Conservation (phyloP, 179 eudicot species). For the Heliamphora pulchella region DNA sequence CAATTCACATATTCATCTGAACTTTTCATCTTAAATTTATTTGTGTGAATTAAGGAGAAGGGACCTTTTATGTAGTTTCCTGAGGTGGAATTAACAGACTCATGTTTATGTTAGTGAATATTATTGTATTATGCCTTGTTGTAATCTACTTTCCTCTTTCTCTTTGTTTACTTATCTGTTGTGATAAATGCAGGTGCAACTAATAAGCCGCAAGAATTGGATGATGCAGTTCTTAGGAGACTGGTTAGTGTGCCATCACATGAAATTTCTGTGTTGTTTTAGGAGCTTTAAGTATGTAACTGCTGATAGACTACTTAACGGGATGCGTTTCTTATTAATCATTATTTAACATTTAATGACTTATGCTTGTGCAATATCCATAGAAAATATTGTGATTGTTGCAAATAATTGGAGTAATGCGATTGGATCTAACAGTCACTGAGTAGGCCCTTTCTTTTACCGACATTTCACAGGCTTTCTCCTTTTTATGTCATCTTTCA, state of each 20-base stretch:
- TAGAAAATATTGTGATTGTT: neutral
- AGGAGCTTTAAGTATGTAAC: neutral
- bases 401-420: neutral
- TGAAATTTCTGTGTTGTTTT: neutral
- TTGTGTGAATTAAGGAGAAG: no score
- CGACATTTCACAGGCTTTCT: neutral
- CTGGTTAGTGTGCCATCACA: conserved; percentile 42
- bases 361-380: neutral
- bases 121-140: neutral
- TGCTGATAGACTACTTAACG: no score
- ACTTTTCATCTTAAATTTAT: no score
- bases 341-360: neutral
- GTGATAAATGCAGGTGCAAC: conserved; percentile 69
- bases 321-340: no score
- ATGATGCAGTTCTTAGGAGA: conserved; percentile 97
- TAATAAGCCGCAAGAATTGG: conserved; percentile 93
- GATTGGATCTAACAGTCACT: neutral
- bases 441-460: neutral
- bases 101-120: neutral
- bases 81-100: no score
- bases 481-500: neutral
- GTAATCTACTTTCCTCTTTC: neutral
- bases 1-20: no score
- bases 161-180: conserved; percentile 16
- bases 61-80: no score